Percentiles rank a stretch among this genome's conserved stretches.
Evolutionary conservation across 2,329 filamentous ascomycete species (phyloP).

Genomic region (Apiospora pterosperma): DNA sequence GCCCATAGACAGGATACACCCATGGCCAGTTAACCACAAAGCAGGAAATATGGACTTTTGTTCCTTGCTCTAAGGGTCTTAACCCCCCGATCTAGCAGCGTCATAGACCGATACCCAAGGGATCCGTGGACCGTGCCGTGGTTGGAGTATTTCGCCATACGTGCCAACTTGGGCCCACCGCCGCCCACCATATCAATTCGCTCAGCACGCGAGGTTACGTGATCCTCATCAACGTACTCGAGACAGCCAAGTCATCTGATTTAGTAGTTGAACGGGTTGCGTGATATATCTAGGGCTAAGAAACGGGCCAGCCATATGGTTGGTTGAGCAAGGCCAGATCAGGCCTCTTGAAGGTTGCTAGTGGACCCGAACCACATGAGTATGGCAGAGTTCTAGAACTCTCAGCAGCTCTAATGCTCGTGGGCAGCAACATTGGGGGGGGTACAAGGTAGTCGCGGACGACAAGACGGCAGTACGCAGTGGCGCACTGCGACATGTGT

Average conservation of each 20-base stretch:
- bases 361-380: not conserved
- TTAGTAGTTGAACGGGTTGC: not conserved
- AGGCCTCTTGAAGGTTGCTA: not conserved
- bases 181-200: not conserved
- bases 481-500: not conserved
- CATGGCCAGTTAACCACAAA: too few relatives aligned
- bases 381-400: not conserved
- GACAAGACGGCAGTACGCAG: not conserved
- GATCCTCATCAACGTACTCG: not conserved
- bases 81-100: not conserved
- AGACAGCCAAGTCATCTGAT: too few relatives aligned
- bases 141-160: not conserved
- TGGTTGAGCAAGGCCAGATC: not conserved
- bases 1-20: too few relatives aligned
- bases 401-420: not conserved
- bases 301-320: not conserved
- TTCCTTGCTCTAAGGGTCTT: too few relatives aligned
- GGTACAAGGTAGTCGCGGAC: not conserved
- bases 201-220: not conserved
- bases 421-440: not conserved
- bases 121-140: not conserved
- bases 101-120: not conserved
- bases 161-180: not conserved
- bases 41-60: too few relatives aligned
- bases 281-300: not conserved